Evolutionary conservation across 305 asterid genomes (phyloP).

Genomic region (Rubia tinctorum): DNA sequence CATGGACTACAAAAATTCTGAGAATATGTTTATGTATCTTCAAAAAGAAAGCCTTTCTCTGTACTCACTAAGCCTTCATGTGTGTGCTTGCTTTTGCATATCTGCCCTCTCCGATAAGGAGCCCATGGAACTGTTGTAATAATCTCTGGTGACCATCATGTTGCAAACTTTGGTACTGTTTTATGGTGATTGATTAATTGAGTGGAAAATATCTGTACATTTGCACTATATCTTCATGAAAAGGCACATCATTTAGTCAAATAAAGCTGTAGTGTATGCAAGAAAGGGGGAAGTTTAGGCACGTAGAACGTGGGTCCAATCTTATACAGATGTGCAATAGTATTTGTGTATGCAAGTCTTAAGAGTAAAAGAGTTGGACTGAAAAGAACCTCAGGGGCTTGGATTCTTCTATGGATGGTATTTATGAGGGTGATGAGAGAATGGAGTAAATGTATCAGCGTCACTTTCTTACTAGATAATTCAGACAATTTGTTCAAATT

Average conservation of each 20-base stretch:
- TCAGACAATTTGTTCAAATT: background rate
- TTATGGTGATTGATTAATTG: background rate
- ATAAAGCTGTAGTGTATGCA: background rate
- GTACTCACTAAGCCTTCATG: background rate
- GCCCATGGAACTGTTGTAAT: background rate
- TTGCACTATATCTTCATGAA: background rate
- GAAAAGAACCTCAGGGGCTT: background rate
- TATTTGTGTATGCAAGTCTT: background rate
- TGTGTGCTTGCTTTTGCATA: background rate
- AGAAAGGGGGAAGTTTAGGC: background rate
- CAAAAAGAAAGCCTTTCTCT: background rate
- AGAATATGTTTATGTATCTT: background rate
- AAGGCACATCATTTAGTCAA: background rate
- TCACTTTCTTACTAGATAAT: too few relatives aligned
- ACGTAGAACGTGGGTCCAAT: background rate
- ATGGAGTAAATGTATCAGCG: background rate
- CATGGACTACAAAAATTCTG: background rate
- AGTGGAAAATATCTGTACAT: background rate
- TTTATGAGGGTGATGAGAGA: background rate
- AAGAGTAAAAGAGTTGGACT: background rate
- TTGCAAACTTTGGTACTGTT: background rate
- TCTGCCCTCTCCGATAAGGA: background rate
- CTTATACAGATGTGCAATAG: background rate
- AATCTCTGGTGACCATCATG: background rate
- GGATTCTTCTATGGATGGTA: background rate